Conservation (phyloP, 2,329 filamentous ascomycete species). For the Xylariaceae sp. region DNA sequence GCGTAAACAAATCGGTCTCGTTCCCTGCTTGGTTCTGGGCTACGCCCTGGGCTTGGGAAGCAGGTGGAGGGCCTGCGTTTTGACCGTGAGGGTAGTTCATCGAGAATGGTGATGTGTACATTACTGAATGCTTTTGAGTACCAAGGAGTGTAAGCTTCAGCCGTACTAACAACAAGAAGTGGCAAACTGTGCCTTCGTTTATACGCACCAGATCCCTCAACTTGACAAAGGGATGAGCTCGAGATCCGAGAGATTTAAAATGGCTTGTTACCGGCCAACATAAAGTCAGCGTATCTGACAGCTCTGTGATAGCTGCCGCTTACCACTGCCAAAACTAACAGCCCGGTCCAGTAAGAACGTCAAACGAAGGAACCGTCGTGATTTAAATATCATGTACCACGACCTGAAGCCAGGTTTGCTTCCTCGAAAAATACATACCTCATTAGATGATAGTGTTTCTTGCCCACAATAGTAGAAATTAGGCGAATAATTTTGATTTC, state of each 20-base stretch:
- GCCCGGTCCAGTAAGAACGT: not conserved
- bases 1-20: not conserved
- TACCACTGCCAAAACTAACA: not conserved
- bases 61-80: not conserved
- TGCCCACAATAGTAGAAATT: too few relatives aligned
- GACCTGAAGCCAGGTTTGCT: too few relatives aligned
- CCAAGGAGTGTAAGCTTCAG: not conserved
- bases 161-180: too few relatives aligned
- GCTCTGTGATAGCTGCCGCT: slow-evolving; percentile 1
- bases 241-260: too few relatives aligned
- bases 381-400: not conserved
- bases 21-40: not conserved
- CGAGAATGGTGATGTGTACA: too few relatives aligned
- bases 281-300: not conserved
- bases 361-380: not conserved
- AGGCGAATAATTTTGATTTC: not conserved
- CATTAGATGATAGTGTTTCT: not conserved
- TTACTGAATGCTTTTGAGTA: not conserved
- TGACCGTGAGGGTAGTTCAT: too few relatives aligned
- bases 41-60: not conserved
- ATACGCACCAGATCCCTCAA: not conserved
- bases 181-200: too few relatives aligned
- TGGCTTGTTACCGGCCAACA: not conserved
- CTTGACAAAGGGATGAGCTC: not conserved
- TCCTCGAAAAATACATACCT: not conserved